Evolutionary conservation across 192 early-diverging fungal genomes (phyloP).

Genomic region (Coemansia asiatica): DNA sequence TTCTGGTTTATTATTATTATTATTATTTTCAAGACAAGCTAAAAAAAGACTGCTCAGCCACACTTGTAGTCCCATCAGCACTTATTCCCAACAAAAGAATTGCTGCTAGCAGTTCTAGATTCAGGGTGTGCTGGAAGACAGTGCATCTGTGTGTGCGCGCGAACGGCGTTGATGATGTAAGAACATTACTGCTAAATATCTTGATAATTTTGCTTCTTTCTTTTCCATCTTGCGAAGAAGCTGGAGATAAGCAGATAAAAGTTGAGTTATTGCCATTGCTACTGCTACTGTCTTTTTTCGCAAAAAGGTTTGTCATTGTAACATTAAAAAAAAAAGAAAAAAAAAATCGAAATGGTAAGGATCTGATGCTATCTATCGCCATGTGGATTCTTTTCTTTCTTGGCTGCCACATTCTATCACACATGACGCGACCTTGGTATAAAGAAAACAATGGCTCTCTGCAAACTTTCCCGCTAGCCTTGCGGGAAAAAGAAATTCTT

Average conservation of each 20-base stretch:
- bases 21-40: too few relatives aligned
- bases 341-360: neutral
- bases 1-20: too few relatives aligned
- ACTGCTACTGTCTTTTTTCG: neutral
- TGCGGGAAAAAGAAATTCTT: constrained; percentile 7
- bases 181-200: neutral
- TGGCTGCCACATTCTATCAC: neutral
- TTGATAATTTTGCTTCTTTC: neutral
- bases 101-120: too few relatives aligned
- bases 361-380: neutral
- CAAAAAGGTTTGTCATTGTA: neutral
- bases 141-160: too few relatives aligned
- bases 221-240: constrained; percentile 6
- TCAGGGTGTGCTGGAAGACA: too few relatives aligned
- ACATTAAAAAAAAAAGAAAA: neutral
- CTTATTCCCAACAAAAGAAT: too few relatives aligned
- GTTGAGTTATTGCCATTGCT: neutral
- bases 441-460: neutral
- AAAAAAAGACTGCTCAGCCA: too few relatives aligned
- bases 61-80: too few relatives aligned
- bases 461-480: neutral
- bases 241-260: neutral
- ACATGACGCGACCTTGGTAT: neutral
- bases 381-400: neutral
- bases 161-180: neutral